phyloP scores from a whole-genome alignment of 2,329 filamentous ascomycete species.

The Apiospora hydei region DNA sequence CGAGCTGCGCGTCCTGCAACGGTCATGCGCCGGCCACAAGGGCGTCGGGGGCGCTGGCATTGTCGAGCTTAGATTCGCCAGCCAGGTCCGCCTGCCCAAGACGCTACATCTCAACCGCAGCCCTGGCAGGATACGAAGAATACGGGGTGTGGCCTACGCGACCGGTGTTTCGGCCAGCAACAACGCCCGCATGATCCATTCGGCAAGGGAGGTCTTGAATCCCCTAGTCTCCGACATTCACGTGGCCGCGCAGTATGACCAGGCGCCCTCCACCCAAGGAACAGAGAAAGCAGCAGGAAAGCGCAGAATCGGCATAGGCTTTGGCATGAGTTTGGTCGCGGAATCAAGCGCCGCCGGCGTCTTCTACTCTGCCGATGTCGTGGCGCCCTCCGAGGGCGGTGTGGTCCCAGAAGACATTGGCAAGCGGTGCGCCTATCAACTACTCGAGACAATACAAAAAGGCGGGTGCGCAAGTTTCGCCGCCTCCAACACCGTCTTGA shows the following conservation, averaged over 20 bases:
- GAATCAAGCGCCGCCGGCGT: conserved; percentile 85
- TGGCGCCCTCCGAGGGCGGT: conserved; percentile 78
- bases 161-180: conserved; percentile 92
- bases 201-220: conserved; percentile 87
- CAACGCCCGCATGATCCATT: conserved; percentile 94
- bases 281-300: conserved; percentile 61
- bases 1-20: conserved; percentile 81
- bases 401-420: conserved; percentile 90
- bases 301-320: conserved; percentile 82
- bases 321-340: conserved; percentile 88
- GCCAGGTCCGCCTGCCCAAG: conserved; percentile 91
- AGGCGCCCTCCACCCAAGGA: conserved; percentile 63
- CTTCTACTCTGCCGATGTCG: conserved; percentile 86
- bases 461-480: conserved; percentile 82
- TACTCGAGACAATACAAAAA: conserved; percentile 81
- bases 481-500: conserved; percentile 77
- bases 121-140: conserved; percentile 83
- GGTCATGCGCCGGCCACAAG: conserved; percentile 78
- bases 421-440: conserved; percentile 84
- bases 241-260: conserved; percentile 81
- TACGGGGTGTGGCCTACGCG: conserved; percentile 92
- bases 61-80: conserved; percentile 92
- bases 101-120: conserved; percentile 87
- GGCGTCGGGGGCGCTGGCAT: conserved; percentile 86
- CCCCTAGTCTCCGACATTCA: conserved; percentile 87